phyloP scores from a whole-genome alignment of 108 stramenopile genomes.

The Ochromonas danica region DNA sequence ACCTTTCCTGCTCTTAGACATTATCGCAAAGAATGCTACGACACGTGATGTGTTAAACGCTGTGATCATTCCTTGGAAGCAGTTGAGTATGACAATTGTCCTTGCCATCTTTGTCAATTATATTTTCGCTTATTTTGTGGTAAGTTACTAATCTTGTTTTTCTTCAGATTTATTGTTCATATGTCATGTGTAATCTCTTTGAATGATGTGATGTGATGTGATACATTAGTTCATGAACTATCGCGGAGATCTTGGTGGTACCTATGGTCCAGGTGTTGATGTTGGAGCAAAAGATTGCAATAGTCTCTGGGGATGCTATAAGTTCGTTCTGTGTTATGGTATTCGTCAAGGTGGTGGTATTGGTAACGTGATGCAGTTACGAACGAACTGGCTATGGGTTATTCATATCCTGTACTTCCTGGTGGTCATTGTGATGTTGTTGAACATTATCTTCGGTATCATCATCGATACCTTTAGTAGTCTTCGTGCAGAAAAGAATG shows the following conservation, averaged over 20 bases:
- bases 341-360: slow-evolving; percentile 44
- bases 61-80: slow-evolving; percentile 43
- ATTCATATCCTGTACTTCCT: slow-evolving; percentile 41
- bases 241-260: slow-evolving; percentile 37
- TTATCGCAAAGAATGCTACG: slow-evolving; percentile 48
- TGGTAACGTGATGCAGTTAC: slow-evolving; percentile 41
- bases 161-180: background rate
- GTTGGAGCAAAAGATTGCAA: slow-evolving; percentile 36
- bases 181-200: background rate
- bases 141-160: background rate
- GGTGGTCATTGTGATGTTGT: slow-evolving; percentile 44
- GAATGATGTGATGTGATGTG: background rate
- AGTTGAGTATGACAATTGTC: slow-evolving; percentile 48
- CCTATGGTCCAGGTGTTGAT: slow-evolving; percentile 18
- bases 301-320: slow-evolving; percentile 39
- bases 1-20: slow-evolving; percentile 41
- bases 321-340: slow-evolving; percentile 41
- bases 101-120: slow-evolving; percentile 41
- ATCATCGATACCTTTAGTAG: slow-evolving; percentile 49
- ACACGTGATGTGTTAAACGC: slow-evolving; percentile 45
- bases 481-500: slow-evolving; percentile 39
- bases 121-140: slow-evolving; percentile 39
- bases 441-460: slow-evolving; percentile 55
- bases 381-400: background rate
- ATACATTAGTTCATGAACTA: slow-evolving; percentile 34